Evolutionary conservation across 129 eudicot species (phyloP).

Genomic region (Daucus carota): DNA sequence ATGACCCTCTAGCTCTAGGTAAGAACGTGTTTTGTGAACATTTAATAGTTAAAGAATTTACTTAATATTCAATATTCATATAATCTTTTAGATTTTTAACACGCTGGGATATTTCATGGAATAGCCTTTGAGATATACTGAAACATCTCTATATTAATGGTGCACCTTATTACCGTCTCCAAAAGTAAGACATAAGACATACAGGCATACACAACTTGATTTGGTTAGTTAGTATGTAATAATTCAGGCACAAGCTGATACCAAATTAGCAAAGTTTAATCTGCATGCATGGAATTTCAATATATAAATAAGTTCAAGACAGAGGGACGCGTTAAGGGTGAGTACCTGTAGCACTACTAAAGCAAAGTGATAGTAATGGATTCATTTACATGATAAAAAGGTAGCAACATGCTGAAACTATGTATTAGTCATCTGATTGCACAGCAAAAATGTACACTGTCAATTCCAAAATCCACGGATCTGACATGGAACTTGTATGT

Average conservation of each 20-base stretch:
- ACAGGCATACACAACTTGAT: not conserved
- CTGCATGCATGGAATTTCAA: not conserved
- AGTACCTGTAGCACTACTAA: not conserved
- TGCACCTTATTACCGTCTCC: not conserved
- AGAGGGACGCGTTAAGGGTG: not conserved
- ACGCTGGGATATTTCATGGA: no score
- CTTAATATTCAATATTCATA: no score
- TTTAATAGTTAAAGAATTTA: no score
- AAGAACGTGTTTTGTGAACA: not conserved
- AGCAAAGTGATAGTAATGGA: not conserved
- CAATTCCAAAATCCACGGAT: not conserved
- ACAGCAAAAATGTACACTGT: conserved; percentile 4
- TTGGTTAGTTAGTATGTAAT: not conserved
- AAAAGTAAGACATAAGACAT: not conserved
- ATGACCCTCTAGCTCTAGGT: not conserved
- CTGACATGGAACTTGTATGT: not conserved
- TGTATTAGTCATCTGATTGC: not conserved
- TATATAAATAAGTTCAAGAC: not conserved
- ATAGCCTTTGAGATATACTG: no score
- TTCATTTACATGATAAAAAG: not conserved
- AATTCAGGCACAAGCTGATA: not conserved
- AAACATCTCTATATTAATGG: no score
- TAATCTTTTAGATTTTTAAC: no score
- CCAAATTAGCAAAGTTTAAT: not conserved
- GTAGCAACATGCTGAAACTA: not conserved